phyloP scores from a whole-genome alignment of 495 filamentous ascomycete genomes.

The Trichocladium antarcticum region DNA sequence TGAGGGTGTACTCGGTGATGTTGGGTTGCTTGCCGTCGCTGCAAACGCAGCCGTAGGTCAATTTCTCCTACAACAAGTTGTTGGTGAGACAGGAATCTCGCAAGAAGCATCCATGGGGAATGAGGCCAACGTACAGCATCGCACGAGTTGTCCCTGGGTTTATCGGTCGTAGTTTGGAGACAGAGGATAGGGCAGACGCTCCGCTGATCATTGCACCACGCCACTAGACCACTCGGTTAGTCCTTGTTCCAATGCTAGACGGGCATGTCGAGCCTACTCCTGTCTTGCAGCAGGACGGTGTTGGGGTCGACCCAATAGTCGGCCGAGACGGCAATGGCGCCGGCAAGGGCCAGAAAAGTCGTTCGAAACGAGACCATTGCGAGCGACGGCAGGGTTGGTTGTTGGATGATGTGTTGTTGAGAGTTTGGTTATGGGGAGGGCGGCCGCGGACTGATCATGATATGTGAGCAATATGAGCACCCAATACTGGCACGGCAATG shows the following conservation, averaged over 20 bases:
- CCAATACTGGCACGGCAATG: background rate
- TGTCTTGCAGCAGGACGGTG: slow-evolving; percentile 40
- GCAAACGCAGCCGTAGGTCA: slow-evolving; percentile 68
- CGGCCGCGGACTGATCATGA: background rate
- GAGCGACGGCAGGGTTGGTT: slow-evolving; percentile 1
- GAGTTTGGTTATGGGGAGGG: background rate
- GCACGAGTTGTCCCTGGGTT: slow-evolving; percentile 52
- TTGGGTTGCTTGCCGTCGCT: slow-evolving; percentile 62
- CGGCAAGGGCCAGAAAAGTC: slow-evolving; percentile 36
- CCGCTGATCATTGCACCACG: slow-evolving; percentile 60
- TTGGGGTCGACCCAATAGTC: slow-evolving; percentile 50
- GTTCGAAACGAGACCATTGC: slow-evolving; percentile 40
- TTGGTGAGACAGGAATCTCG: background rate
- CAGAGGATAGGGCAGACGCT: slow-evolving; percentile 69
- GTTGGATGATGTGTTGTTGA: background rate
- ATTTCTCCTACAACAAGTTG: slow-evolving; percentile 42
- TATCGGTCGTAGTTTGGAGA: slow-evolving; percentile 47
- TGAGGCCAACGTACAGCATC: slow-evolving; percentile 51
- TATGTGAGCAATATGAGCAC: slow-evolving; percentile 1
- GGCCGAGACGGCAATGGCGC: slow-evolving; percentile 33
- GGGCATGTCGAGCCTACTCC: slow-evolving; percentile 24
- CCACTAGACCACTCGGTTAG: slow-evolving; percentile 30
- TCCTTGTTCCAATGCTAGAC: background rate
- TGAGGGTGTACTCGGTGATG: slow-evolving; percentile 70
- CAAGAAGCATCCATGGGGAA: background rate